Evolutionary conservation across 345 rosid genomes (phyloP).

Genomic region (Barbarea vulgaris): DNA sequence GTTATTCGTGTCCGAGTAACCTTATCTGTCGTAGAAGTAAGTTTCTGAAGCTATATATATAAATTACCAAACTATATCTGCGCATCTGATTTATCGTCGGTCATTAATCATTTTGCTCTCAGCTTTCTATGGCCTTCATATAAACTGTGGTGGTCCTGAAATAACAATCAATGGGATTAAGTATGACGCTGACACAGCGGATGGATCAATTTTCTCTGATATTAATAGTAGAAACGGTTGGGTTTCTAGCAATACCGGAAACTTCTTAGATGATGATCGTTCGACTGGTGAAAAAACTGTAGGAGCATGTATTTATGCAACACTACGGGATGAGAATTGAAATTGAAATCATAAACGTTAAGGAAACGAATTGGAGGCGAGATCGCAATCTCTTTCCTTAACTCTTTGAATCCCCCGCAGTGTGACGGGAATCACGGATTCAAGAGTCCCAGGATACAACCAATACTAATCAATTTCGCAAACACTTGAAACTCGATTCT

Average conservation of each 20-base stretch:
- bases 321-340: too few relatives aligned
- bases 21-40: conserved; percentile 31
- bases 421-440: too few relatives aligned
- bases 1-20: conserved; percentile 22
- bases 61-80: not conserved
- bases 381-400: too few relatives aligned
- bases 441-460: too few relatives aligned
- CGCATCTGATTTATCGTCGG: not conserved
- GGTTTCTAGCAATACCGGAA: conserved; percentile 70
- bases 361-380: too few relatives aligned
- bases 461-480: too few relatives aligned
- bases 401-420: too few relatives aligned
- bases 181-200: conserved; percentile 52
- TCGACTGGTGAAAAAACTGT: conserved; percentile 14
- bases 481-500: too few relatives aligned
- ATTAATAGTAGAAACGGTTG: conserved; percentile 44
- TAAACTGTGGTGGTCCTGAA: conserved; percentile 67
- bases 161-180: conserved; percentile 35
- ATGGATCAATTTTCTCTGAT: conserved; percentile 25
- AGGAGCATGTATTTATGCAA: too few relatives aligned
- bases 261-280: conserved; percentile 61
- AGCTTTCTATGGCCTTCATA: conserved; percentile 54
- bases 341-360: too few relatives aligned
- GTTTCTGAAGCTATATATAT: conserved; percentile 19
- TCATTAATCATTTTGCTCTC: conserved; percentile 19